Base-by-base conservation (phyloP, 345 rosid genomes). In the Firmiana major region DNA sequence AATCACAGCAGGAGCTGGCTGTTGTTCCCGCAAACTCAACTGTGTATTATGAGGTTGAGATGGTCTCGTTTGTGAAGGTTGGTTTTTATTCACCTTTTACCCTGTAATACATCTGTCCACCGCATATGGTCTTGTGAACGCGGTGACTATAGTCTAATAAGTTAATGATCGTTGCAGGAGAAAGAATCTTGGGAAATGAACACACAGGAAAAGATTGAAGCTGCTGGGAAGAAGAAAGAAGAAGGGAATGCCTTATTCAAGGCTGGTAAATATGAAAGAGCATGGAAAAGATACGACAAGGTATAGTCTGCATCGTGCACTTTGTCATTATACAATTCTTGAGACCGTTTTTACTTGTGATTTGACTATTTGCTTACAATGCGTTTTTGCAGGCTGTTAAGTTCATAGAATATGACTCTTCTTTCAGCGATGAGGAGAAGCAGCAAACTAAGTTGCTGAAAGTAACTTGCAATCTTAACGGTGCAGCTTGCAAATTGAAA, bases 141-240 rank as follows among this genome's bases (percentile, higher is more conserved):
- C n/a, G 16, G 24, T 51, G 46, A 26, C 45, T 10, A 17, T 7
- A 19, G 5, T 6, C 17, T 31, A 31, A 31, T 31, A 31, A 31
- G 34, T 53, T 31, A 19, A 19, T 10, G 40, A 17, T 51, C 5
- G 11, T 51, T 51, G 28, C 78, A 93, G 93, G 99, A 97, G 31
- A 97, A 87, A 82, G 98, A 97, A 73, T 92, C 99, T 0, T 97
- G 99, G 99, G 97, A 94, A 76, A 88, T 97, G 99, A 94, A 83
- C 83, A 91, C 97, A 1, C 81, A 81, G 13, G 98, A 92, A 83
- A 94, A 97, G 85, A 88, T 97, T 59, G 98, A 90, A 84, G 93
- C 96, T 69, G 93, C 97, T 9, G 83, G 89, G 45, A 92, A 84
- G 82, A 96, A 96, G 90, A 92, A 96, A 83, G 99, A 96, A 86